Base-by-base conservation (phyloP, 1,139 yeast genomes). In the Yamadazyma diddensiae region DNA sequence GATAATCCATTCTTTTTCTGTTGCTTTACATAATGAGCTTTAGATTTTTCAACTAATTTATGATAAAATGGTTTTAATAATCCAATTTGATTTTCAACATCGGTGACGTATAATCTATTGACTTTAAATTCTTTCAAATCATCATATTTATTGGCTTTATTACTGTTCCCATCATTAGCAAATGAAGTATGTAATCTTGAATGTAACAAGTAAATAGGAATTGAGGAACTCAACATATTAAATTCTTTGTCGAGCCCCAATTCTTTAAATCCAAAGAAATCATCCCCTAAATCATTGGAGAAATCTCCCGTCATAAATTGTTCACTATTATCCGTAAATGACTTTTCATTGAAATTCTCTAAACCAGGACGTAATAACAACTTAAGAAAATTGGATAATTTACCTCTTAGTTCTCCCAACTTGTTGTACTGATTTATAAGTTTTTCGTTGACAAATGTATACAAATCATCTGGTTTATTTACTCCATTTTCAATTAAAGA, bases 201-300 rank as follows among this genome's bases (percentile, higher is more conserved):
- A 48, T 90, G 97, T 26, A 94, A 64, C 34, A 94, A 64, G 55
- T 92, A 95, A 30, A 94, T 67, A 1, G 99, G 98, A 22, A 94
- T 88, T 0, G 95, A 77, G 4, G 88, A 73, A 20, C 92, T 82
- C 35, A 90, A 62, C 55, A 90, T 65, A n/a, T 94, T 90, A 55
- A 86, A 82, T 55, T 94, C 99, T 50, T 82, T 85, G 50, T 92
- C 98, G 42, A 94, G 66, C 0, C 98, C 98, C 30, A 94, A 68
- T 46, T 90, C 97, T 50, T 77, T 83, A 65, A 94, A 94, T 0
- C 99, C 99, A 63, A 94, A 94, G 70, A 90, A 92, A 59, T 94
- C 99, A 46, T 84, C 94, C 10, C 98, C 98, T 31, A 92, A 65
- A 42, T 88, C 96, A 49, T 78, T 83, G 1, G 96, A 82, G 53